Percentiles rank a stretch among this genome's conserved stretches.
These are phyloP conservation scores for Arachis monticola DNA, from an alignment of 331 rosid species.

Conservation along the genomic window DNA sequence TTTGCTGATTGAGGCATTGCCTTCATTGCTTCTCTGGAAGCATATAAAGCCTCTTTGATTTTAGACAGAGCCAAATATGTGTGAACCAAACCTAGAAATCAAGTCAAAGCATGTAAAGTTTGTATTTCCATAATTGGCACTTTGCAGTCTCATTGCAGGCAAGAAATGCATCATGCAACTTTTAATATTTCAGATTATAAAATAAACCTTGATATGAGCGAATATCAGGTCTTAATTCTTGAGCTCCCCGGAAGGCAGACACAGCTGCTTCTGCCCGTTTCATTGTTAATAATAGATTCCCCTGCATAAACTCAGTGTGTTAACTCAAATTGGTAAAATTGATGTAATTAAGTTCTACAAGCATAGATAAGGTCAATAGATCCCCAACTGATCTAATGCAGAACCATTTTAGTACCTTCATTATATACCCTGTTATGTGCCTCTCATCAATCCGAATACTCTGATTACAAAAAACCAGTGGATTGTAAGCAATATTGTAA, in stretches of 20 bases:
- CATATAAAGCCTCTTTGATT: constrained; percentile 93
- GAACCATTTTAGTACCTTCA: constrained; percentile 51
- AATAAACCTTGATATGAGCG: constrained; percentile 95
- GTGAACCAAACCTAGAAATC: constrained; percentile 86
- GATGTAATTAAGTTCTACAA: constrained; percentile 15
- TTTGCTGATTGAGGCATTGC: constrained; percentile 99
- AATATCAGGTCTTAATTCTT: constrained; percentile 96
- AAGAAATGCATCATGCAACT: constrained; percentile 33
- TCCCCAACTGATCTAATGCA: constrained; percentile 13
- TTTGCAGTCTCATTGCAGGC: constrained; percentile 25
- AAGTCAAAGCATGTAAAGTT: constrained; percentile 36
- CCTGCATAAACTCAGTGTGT: constrained; percentile 55
- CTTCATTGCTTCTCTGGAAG: constrained; percentile 98
- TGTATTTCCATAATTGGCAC: constrained; percentile 26
- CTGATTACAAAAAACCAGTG: constrained; percentile 44
- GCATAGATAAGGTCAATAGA: constrained; percentile 13
- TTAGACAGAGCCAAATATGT: constrained; percentile 85
- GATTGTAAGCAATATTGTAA: constrained; percentile 30
- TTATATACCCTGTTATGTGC: constrained; percentile 57
- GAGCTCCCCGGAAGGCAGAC: constrained; percentile 90
- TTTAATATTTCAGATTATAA: constrained; percentile 27
- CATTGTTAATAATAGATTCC: constrained; percentile 74
- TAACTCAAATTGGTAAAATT: constrained; percentile 20
- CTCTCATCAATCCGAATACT: constrained; percentile 56
- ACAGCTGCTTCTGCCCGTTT: constrained; percentile 90